Base-by-base conservation (phyloP, 1,284 basidiomycete species). In the Porodaedalea pini region DNA sequence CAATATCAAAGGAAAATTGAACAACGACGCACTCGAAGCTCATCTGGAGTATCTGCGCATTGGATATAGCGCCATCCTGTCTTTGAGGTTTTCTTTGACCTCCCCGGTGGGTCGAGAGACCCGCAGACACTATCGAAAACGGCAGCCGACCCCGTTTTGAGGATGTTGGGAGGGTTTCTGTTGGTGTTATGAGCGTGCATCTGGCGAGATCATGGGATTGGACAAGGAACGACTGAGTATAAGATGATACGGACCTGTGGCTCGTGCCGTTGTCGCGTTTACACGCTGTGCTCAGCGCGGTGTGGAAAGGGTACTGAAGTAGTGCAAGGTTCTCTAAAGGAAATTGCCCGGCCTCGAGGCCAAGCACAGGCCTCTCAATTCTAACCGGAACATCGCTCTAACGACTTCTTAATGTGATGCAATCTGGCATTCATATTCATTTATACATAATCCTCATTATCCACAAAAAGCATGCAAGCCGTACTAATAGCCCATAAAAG, bases 41-140 rank as follows among this genome's bases (percentile, higher is more conserved):
- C 84, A 69, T 86, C 81, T 13, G 79, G 81, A 31, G 85, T 88
- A 66, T 89, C 85, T 15, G 86, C 87, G 58, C 82, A 84, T 67
- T 88, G 86, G 50, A 88, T 72, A 68, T 81, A 88, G 61, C 86
- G 75, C 77, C 83, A 86, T 53, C 86, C 85, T 13, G 73, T 58
- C 52, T 71, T 74, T 52, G 74, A 73, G 32, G 82, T 76, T 48
- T 70, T 70, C 34, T 53, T 50, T 32, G 59, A 48, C 6, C 77
- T 71, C 65, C 86, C 81, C 36, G 78, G 75, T 21, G 81, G 78
- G 66, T 88, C 87, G 47, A 88, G 75, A 66, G 86, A 85, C 27
- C 87, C 86, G 68, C 86, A 78, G 53, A 89, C 80, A 27, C 86
- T 85, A 54, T 78, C 71, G 54, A 27, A 25, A 29, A 34, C 13